A percentile compares a stretch with the other conserved stretches of the same genome.
Evolutionary conservation across 1,139 yeast genomes (phyloP).

Genomic region (Wickerhamomyces sp.): DNA sequence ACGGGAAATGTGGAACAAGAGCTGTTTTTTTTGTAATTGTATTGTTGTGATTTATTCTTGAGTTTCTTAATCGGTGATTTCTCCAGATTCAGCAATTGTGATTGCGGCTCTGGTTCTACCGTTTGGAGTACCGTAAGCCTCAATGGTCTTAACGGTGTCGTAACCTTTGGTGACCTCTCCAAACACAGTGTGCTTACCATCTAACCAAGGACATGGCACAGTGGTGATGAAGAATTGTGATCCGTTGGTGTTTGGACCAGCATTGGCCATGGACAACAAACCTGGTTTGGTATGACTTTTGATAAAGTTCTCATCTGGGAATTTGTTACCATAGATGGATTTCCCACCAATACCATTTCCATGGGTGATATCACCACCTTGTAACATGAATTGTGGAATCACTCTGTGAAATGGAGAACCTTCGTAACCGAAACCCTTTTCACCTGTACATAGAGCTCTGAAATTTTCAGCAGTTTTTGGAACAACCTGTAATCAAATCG

Average conservation of each 20-base stretch:
- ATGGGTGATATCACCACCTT: constrained; percentile 98
- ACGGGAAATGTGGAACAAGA: too few relatives aligned
- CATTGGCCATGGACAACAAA: constrained; percentile 97
- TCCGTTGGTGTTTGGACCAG: constrained; percentile 99
- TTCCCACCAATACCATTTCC: constrained; percentile 98
- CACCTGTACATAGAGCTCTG: constrained; percentile 96
- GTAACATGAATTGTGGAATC: constrained; percentile 97
- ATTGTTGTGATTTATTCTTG: too few relatives aligned
- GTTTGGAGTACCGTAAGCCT: constrained; percentile 73
- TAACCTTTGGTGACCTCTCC: constrained; percentile 93
- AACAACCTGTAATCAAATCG: constrained; percentile 41
- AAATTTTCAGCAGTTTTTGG: constrained; percentile 99
- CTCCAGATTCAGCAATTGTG: constrained; percentile 82
- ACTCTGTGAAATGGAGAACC: constrained; percentile 96
- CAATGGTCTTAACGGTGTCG: constrained; percentile 90
- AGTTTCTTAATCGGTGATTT: constrained; percentile 33
- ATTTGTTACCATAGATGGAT: constrained; percentile 94
- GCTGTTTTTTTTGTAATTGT: too few relatives aligned
- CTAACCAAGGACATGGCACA: constrained; percentile 94
- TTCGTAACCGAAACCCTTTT: constrained; percentile 86
- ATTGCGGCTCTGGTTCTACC: constrained; percentile 82
- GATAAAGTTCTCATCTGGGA: constrained; percentile 91
- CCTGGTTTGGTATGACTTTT: constrained; percentile 89
- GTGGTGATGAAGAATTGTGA: constrained; percentile 99
- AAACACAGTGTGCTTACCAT: constrained; percentile 97